Percentiles rank a stretch among this genome's conserved stretches.
These are phyloP conservation scores for Phytophthora sp. DNA, from an alignment of 352 stramenopile genomes.

Conservation along the genomic window DNA sequence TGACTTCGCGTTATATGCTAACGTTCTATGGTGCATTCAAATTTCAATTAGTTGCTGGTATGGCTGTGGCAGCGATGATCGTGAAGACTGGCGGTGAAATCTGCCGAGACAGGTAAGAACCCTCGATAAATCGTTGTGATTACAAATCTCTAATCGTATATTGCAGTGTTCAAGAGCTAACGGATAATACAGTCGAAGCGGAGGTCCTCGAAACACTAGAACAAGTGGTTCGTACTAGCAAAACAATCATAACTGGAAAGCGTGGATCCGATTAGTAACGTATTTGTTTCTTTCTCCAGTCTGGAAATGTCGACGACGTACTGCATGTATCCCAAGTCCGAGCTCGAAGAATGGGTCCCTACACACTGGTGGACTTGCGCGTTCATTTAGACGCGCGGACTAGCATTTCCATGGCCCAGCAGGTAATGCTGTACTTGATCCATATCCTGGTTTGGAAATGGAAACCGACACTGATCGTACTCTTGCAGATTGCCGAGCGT, in stretches of 20 bases:
- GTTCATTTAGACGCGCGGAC: conserved; percentile 85
- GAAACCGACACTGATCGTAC: not conserved
- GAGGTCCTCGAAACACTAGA: conserved; percentile 80
- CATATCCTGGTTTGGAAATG: too few relatives aligned
- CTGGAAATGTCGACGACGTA: conserved; percentile 81
- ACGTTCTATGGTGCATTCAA: too few relatives aligned
- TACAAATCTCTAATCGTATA: too few relatives aligned
- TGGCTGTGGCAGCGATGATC: conserved; percentile 90
- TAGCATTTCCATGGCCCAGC: conserved; percentile 86
- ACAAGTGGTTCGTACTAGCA: conserved; percentile 55
- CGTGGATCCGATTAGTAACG: too few relatives aligned
- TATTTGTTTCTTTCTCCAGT: conserved; percentile 37
- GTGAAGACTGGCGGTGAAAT: conserved; percentile 87
- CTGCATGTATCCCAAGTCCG: conserved; percentile 81
- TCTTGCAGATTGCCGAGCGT: conserved; percentile 59
- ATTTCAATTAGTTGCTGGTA: conserved; percentile 63
- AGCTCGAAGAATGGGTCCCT: conserved; percentile 86
- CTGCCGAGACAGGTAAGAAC: conserved; percentile 83
- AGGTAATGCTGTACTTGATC: conserved; percentile 35
- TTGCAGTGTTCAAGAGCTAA: conserved; percentile 79
- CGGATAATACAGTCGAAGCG: conserved; percentile 83
- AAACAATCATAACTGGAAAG: too few relatives aligned
- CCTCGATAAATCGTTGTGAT: too few relatives aligned
- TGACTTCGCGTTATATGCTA: not conserved
- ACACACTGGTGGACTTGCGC: conserved; percentile 85